Conservation (phyloP, 495 filamentous ascomycete species). For the Penicillium canariense region DNA sequence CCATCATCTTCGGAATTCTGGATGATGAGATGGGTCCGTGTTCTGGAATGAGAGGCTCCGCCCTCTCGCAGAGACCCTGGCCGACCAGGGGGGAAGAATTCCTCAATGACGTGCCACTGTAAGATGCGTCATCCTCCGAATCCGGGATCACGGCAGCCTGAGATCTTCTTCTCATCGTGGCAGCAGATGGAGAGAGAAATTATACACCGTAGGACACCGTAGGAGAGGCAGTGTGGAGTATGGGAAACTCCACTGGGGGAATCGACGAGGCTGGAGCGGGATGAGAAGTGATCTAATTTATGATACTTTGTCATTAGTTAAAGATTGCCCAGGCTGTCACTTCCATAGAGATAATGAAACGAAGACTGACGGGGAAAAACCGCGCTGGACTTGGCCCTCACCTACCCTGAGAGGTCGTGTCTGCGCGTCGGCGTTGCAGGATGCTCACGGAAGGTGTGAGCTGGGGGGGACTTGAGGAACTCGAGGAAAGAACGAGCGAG, state of each 20-base stretch:
- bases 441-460: too few species aligned
- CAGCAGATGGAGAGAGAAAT: neutral
- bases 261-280: neutral
- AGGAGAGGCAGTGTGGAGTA: neutral
- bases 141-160: slow-evolving; percentile 18
- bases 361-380: neutral
- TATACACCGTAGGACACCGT: neutral
- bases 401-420: too few species aligned
- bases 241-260: neutral
- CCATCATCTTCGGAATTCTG: slow-evolving; percentile 29
- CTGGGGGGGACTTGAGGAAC: too few species aligned
- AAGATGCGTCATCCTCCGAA: slow-evolving; percentile 23
- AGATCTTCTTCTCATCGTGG: slow-evolving; percentile 16
- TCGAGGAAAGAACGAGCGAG: neutral
- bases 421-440: too few species aligned
- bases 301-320: neutral
- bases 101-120: slow-evolving; percentile 18
- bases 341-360: neutral
- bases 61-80: slow-evolving; percentile 26
- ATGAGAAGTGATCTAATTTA: neutral
- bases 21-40: slow-evolving; percentile 17
- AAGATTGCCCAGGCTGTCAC: neutral
- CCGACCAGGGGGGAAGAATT: slow-evolving; percentile 20
- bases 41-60: slow-evolving; percentile 21
- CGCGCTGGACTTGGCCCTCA: too few species aligned